A percentile compares a stretch with the other conserved stretches of the same genome.
These are phyloP conservation scores for Kazachstania africana DNA, from an alignment of 805 yeast genomes.

Conservation along the genomic window DNA sequence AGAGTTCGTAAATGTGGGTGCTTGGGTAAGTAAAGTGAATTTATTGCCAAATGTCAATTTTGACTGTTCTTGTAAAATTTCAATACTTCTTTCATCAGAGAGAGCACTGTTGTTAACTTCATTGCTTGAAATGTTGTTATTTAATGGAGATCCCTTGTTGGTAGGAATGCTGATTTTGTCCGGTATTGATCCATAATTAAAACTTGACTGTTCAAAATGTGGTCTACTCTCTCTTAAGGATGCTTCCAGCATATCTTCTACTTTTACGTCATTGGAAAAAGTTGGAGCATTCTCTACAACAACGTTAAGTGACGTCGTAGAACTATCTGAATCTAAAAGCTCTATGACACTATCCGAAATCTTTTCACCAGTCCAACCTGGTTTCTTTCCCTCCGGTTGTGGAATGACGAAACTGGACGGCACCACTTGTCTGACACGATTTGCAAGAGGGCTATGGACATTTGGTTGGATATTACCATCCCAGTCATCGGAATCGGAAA, in stretches of 20 bases:
- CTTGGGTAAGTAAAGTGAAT: constrained; percentile 24
- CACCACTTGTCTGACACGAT: not conserved
- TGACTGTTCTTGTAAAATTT: not conserved
- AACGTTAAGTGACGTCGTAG: not conserved
- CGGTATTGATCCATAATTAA: not conserved
- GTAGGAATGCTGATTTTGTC: too few species aligned
- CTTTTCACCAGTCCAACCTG: too few species aligned
- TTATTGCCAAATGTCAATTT: constrained; percentile 14
- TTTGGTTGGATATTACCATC: not conserved
- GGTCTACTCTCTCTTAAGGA: not conserved
- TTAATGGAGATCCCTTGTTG: too few species aligned
- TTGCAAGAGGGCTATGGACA: too few species aligned
- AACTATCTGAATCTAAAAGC: not conserved
- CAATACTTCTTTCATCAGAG: not conserved
- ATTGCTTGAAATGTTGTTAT: not conserved
- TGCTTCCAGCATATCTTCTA: not conserved
- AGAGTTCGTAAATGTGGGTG: constrained; percentile 8
- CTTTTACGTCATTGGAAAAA: not conserved
- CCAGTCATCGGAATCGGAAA: constrained; percentile 14
- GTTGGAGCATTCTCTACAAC: not conserved
- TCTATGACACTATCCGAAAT: not conserved
- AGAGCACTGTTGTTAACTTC: not conserved
- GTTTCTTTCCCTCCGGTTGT: not conserved
- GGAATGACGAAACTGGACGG: not conserved
- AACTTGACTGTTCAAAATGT: not conserved